Conservation (phyloP, 257 asterid species). For the Penstemon eatonii region DNA sequence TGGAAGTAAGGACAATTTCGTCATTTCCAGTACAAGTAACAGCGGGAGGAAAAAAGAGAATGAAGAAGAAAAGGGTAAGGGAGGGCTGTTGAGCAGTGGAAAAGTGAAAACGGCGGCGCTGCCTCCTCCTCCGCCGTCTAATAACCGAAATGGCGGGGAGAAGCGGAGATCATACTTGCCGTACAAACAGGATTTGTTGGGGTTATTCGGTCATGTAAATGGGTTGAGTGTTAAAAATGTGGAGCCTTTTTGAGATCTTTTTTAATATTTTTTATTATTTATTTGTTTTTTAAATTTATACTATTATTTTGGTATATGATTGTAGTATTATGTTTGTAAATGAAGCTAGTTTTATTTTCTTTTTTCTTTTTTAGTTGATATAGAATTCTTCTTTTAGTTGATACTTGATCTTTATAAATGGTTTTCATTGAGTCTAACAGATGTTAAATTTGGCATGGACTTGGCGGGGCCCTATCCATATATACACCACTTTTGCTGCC, state of each 20-base stretch:
- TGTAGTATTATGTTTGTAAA: too few species aligned
- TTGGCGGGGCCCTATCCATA: too few species aligned
- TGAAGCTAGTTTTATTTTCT: neutral
- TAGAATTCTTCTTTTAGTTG: too few species aligned
- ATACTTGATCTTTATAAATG: too few species aligned
- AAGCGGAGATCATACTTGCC: slow-evolving; percentile 49
- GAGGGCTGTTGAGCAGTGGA: slow-evolving; percentile 17
- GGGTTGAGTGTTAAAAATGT: slow-evolving; percentile 34
- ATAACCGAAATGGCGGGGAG: slow-evolving; percentile 34
- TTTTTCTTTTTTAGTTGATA: neutral
- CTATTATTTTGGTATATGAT: slow-evolving; percentile 16
- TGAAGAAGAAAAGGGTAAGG: slow-evolving; percentile 17
- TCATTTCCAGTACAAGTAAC: slow-evolving; percentile 28
- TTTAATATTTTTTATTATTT: neutral
- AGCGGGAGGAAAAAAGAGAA: slow-evolving; percentile 33
- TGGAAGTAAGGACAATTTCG: slow-evolving; percentile 40
- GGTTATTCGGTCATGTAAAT: slow-evolving; percentile 36
- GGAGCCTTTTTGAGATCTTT: slow-evolving; percentile 36
- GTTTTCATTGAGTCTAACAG: too few species aligned
- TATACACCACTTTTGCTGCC: too few species aligned
- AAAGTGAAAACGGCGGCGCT: slow-evolving; percentile 28
- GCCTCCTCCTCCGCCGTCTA: slow-evolving; percentile 19
- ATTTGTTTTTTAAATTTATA: neutral
- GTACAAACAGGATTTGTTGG: slow-evolving; percentile 46
- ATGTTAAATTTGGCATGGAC: too few species aligned